Percentiles rank a stretch among this genome's conserved stretches.
Evolutionary conservation across 2,329 filamentous ascomycete species (phyloP).

Genomic region (Penicillium sp.): DNA sequence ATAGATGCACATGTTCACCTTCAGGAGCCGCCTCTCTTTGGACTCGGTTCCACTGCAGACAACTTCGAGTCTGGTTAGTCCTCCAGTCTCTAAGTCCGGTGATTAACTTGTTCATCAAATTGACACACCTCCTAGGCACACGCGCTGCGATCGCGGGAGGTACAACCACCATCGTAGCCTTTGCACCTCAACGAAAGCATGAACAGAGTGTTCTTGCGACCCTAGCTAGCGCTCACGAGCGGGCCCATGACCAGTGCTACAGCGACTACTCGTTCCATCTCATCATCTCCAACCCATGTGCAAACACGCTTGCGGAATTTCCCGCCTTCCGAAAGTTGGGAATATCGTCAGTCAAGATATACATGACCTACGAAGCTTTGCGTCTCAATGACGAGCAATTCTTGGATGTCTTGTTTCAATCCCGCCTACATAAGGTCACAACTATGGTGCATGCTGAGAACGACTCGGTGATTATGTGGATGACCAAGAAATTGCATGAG

Average conservation of each 20-base stretch:
- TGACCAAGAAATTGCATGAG: background rate
- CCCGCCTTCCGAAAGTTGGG: constrained; percentile 22
- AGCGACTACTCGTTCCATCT: constrained; percentile 56
- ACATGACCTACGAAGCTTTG: constrained; percentile 48
- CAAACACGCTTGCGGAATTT: constrained; percentile 38
- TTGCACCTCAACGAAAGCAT: constrained; percentile 45
- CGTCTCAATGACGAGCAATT: constrained; percentile 43
- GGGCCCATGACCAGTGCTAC: constrained; percentile 31
- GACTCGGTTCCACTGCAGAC: background rate
- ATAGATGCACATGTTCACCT: constrained; percentile 51
- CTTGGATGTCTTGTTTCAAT: constrained; percentile 40
- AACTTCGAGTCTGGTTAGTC: background rate
- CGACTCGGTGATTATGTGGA: background rate
- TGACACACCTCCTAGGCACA: background rate
- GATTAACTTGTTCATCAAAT: too few species aligned
- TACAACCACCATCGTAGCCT: constrained; percentile 58
- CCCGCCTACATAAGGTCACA: background rate
- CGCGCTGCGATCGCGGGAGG: constrained; percentile 54
- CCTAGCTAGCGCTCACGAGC: background rate
- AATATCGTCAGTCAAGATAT: constrained; percentile 39
- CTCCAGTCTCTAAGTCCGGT: background rate
- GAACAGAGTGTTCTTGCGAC: background rate
- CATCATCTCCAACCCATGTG: constrained; percentile 35
- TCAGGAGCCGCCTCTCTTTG: background rate
- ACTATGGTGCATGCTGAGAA: background rate